A percentile compares a stretch with the other conserved stretches of the same genome.
These are phyloP conservation scores for Trametes elegans DNA, from an alignment of 768 basidiomycete genomes.

Conservation along the genomic window DNA sequence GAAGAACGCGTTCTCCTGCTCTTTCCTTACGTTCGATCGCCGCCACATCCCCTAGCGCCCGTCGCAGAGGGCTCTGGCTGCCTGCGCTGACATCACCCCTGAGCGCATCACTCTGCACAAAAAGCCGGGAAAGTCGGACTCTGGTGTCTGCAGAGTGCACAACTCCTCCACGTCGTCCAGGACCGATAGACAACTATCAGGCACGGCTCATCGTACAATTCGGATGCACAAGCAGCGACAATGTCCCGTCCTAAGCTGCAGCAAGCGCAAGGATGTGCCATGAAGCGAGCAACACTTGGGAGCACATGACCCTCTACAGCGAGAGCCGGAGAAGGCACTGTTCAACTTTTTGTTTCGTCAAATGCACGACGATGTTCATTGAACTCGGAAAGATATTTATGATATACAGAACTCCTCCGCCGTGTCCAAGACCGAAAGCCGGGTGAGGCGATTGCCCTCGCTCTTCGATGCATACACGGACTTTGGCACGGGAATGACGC, in stretches of 20 bases:
- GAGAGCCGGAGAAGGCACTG: too few species aligned
- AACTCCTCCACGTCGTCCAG: too few species aligned
- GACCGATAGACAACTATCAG: neutral
- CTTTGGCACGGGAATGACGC: neutral
- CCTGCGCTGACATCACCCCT: neutral
- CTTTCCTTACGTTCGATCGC: neutral
- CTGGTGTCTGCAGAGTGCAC: neutral
- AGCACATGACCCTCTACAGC: too few species aligned
- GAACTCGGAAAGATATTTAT: too few species aligned
- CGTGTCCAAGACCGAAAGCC: neutral
- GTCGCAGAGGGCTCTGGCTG: neutral
- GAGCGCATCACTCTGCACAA: neutral
- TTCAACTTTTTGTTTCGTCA: too few species aligned
- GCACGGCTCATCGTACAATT: too few species aligned
- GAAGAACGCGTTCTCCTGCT: neutral
- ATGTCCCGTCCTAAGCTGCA: too few species aligned
- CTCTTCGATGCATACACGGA: neutral
- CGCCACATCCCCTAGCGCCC: slow-evolving; percentile 3
- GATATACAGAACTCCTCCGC: too few species aligned
- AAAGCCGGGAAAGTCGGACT: neutral
- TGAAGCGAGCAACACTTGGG: too few species aligned
- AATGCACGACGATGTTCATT: too few species aligned
- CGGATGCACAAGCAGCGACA: too few species aligned
- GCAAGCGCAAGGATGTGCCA: too few species aligned
- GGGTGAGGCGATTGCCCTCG: neutral